These are phyloP conservation scores for Amphichorda felina DNA, from an alignment of 2,329 filamentous ascomycete species.

Conservation along the genomic window DNA sequence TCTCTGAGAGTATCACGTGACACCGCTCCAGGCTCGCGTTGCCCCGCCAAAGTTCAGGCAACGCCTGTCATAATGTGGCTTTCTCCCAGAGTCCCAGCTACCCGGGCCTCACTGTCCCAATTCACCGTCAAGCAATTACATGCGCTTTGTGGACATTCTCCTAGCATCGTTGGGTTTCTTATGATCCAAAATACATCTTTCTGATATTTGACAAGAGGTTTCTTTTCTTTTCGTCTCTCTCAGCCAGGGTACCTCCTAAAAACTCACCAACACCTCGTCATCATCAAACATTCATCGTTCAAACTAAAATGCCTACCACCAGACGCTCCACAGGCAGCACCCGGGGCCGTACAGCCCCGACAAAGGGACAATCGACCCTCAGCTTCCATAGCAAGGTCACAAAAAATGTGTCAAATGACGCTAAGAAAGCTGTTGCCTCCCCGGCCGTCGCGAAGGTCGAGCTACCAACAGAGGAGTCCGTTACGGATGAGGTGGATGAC, in stretches of 20 bases:
- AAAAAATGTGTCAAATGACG: slow-evolving; percentile 35
- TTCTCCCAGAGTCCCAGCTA: too few species aligned
- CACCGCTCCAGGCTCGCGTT: slow-evolving; percentile 23
- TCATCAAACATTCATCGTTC: slow-evolving; percentile 26
- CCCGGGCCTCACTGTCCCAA: too few species aligned
- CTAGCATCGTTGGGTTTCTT: too few species aligned
- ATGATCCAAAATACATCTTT: too few species aligned
- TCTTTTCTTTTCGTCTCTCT: too few species aligned
- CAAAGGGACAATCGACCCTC: slow-evolving; percentile 40
- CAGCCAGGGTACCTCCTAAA: too few species aligned
- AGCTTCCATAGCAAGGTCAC: slow-evolving; percentile 47
- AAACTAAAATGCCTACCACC: slow-evolving; percentile 30
- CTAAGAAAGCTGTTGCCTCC: slow-evolving; percentile 27
- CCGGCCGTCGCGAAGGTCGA: slow-evolving; percentile 22
- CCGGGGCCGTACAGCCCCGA: slow-evolving; percentile 19
- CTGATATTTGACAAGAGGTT: too few species aligned
- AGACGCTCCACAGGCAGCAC: slow-evolving; percentile 32
- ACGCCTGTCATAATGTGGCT: too few species aligned
- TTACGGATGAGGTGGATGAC: slow-evolving; percentile 8
- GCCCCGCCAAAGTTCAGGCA: slow-evolving; percentile 32
- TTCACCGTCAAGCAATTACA: too few species aligned
- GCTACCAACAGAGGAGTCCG: slow-evolving; percentile 8
- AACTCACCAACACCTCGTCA: too few species aligned
- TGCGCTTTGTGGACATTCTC: too few species aligned
- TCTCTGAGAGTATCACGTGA: slow-evolving; percentile 2